phyloP scores from a whole-genome alignment of 345 rosid species.

The Eucalyptus cloeziana region DNA sequence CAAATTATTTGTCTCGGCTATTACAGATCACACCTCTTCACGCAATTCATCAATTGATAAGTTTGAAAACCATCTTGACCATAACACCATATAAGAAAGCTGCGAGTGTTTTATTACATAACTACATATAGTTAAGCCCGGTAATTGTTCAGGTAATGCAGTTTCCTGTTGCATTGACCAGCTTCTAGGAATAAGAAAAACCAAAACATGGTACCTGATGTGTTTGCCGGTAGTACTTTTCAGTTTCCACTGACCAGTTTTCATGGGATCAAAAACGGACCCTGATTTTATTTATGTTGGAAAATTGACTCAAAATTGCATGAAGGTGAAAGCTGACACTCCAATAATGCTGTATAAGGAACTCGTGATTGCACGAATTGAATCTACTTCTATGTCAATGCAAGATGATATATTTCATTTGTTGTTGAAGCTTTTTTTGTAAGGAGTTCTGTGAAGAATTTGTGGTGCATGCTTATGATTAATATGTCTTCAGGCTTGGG shows the following conservation, averaged over 20 bases:
- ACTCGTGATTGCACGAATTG: background rate
- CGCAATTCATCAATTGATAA: background rate
- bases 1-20: background rate
- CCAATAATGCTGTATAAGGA: background rate
- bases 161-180: background rate
- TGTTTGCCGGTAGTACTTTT: background rate
- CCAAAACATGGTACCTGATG: background rate
- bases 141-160: background rate
- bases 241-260: background rate
- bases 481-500: conserved; percentile 42
- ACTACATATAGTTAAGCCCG: background rate
- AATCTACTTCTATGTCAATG: background rate
- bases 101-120: background rate
- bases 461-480: background rate
- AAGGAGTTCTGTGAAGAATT: background rate
- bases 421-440: background rate
- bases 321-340: background rate
- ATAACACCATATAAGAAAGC: background rate
- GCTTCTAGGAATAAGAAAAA: background rate
- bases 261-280: background rate
- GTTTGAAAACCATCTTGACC: background rate
- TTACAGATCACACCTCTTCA: background rate
- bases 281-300: background rate
- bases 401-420: background rate
- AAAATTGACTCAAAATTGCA: background rate